These are phyloP conservation scores for Fraxinus sp. DNA, from an alignment of 305 asterid species.

Conservation along the genomic window DNA sequence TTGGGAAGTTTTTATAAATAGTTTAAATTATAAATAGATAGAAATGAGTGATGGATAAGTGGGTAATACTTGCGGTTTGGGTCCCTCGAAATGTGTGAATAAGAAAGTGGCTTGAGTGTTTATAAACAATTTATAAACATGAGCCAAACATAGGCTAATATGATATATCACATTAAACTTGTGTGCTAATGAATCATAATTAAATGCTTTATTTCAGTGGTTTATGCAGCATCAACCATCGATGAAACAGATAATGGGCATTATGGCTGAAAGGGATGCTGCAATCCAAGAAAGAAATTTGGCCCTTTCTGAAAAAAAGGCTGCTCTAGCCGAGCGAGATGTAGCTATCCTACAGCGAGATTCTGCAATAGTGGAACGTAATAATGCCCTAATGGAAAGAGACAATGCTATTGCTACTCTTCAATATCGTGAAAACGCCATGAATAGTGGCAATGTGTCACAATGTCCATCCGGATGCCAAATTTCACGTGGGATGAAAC, in stretches of 20 bases:
- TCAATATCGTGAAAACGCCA: constrained; percentile 62
- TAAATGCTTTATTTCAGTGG: constrained; percentile 41
- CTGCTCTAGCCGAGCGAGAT: constrained; percentile 87
- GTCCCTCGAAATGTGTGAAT: background rate
- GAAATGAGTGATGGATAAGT: background rate
- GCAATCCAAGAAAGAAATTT: constrained; percentile 88
- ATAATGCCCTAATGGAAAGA: constrained; percentile 76
- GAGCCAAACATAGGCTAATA: background rate
- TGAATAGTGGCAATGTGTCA: constrained; percentile 45
- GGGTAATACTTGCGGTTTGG: background rate
- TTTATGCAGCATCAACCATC: constrained; percentile 59
- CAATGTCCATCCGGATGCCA: constrained; percentile 75
- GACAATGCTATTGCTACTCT: constrained; percentile 88
- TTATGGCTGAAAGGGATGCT: constrained; percentile 91
- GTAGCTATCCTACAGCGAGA: constrained; percentile 82
- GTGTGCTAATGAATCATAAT: constrained; percentile 25
- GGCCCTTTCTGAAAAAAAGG: constrained; percentile 82
- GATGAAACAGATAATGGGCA: constrained; percentile 63
- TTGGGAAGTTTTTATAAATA: background rate
- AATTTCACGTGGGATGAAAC: constrained; percentile 67
- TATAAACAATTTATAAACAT: background rate
- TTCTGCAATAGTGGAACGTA: constrained; percentile 77
- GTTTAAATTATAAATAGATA: background rate
- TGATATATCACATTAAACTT: background rate
- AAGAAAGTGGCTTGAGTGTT: background rate